Evolutionary conservation across 1,139 yeast genomes (phyloP).

Genomic region (Geotrichum cucujoidarum): DNA sequence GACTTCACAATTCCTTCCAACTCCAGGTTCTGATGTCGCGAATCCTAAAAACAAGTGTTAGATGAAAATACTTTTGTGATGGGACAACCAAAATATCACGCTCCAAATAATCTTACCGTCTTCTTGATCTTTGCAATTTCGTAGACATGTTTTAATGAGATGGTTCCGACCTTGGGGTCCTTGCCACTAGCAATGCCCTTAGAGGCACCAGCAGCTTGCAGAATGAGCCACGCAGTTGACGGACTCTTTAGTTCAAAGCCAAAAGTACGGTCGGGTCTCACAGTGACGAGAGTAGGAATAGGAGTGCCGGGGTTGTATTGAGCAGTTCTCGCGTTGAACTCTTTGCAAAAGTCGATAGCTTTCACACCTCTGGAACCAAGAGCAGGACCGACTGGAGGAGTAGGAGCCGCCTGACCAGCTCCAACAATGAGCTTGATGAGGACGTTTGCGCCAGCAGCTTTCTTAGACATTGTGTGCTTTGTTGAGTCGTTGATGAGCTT

Average conservation of each 20-base stretch:
- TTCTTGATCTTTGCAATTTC: conserved; percentile 94
- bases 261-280: conserved; percentile 89
- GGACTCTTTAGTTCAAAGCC: conserved; percentile 86
- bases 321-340: conserved; percentile 95
- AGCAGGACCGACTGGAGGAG: conserved; percentile 99
- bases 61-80: neutral
- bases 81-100: neutral
- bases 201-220: conserved; percentile 76
- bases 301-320: conserved; percentile 81
- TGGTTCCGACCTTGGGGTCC: conserved; percentile 58
- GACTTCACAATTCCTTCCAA: conserved; percentile 76
- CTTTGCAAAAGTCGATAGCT: conserved; percentile 97
- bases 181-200: conserved; percentile 69
- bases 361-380: conserved; percentile 97
- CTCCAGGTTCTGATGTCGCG: conserved; percentile 65
- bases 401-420: conserved; percentile 98
- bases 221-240: conserved; percentile 79
- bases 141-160: conserved; percentile 83
- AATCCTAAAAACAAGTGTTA: conserved; percentile 55
- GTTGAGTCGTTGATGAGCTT: no score
- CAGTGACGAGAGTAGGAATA: conserved; percentile 76
- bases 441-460: conserved; percentile 37
- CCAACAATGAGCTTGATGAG: conserved; percentile 87
- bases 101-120: conserved; percentile 39
- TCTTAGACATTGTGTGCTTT: conserved; percentile 20